Evolutionary conservation across 2,329 filamentous ascomycete genomes (phyloP), one percentile per base, ranked within the genome.

Genomic region (Botrytis fragariae): DNA sequence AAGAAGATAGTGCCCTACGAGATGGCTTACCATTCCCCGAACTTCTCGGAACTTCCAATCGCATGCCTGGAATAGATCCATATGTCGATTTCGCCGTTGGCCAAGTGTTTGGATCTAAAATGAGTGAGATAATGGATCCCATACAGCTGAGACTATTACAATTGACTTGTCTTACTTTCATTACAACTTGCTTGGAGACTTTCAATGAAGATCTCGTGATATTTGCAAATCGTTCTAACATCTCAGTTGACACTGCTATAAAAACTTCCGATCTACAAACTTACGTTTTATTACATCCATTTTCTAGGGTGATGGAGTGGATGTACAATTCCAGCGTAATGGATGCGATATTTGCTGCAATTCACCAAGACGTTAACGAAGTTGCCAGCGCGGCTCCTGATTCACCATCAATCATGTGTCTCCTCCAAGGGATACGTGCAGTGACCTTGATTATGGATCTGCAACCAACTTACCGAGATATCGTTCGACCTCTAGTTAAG

Each of bases 271-370:
- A 93, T 72, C 85, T 98, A 7, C 89, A 90, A 68, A 87, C 88
- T 9, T 99, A 99, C 80, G 90, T 96, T 74, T 89, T 90, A 37
- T 87, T 97, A 71, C 97, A 99, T 83, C 95, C 97, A 0, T 99
- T 98, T 79, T 91, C 93, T 4, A 90, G 97, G 74, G 91, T 97
- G 25, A 98, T 98, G 93, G 96, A 99, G 80, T 98, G 96, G 94
- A 89, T 99, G 83, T 97, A 97, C 82, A 98, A 97, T 80, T 93
- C 97, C 79, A 93, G 92, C 76, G 93, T 98, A 35, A 89, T 97
- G 78, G 89, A 88, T 76, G 89, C 91, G 22, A 84, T 99, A 2
- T 95, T 98, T 82, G 87, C 89, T 73, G 89, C 92, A 18, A 89
- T 96, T 44, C 92, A 95, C 77, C 92, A 97, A 80, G 89, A 95